Conservation (phyloP, 2,329 filamentous ascomycete genomes). For the Ceratocystis alfenasii region DNA sequence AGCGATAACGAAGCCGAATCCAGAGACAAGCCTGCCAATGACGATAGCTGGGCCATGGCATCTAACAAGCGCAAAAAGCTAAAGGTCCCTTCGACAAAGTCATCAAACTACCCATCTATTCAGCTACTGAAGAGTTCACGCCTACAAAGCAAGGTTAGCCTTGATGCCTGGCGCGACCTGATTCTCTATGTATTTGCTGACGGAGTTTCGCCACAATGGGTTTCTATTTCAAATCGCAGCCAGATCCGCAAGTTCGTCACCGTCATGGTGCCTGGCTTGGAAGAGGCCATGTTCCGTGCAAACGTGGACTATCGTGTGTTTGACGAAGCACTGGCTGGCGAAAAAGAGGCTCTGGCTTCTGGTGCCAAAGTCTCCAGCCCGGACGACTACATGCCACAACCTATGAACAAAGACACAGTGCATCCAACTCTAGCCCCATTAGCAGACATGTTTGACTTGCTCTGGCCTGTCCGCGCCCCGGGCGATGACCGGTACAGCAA, state of each 20-base stretch:
- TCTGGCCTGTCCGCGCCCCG: constrained; percentile 81
- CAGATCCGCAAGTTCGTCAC: constrained; percentile 69
- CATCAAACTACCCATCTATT: constrained; percentile 48
- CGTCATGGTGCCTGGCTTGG: constrained; percentile 83
- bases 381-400: constrained; percentile 48
- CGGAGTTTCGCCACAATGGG: constrained; percentile 52
- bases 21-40: constrained; percentile 25
- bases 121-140: constrained; percentile 45
- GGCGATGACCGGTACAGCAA: constrained; percentile 71
- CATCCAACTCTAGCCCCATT: constrained; percentile 51
- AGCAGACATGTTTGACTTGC: constrained; percentile 68
- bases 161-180: constrained; percentile 51
- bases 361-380: constrained; percentile 34
- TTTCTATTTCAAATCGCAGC: constrained; percentile 49
- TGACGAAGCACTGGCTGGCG: constrained; percentile 30
- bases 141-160: constrained; percentile 49
- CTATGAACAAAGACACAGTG: constrained; percentile 40
- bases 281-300: constrained; percentile 76
- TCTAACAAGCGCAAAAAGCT: constrained; percentile 44
- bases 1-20: constrained; percentile 26
- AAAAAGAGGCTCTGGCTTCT: constrained; percentile 28
- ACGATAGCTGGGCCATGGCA: constrained; percentile 45
- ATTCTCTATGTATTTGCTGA: constrained; percentile 57
- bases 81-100: constrained; percentile 45
- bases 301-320: constrained; percentile 33